Evolutionary conservation across 352 stramenopile genomes (phyloP).

Genomic region (Pythium plurisporium): DNA sequence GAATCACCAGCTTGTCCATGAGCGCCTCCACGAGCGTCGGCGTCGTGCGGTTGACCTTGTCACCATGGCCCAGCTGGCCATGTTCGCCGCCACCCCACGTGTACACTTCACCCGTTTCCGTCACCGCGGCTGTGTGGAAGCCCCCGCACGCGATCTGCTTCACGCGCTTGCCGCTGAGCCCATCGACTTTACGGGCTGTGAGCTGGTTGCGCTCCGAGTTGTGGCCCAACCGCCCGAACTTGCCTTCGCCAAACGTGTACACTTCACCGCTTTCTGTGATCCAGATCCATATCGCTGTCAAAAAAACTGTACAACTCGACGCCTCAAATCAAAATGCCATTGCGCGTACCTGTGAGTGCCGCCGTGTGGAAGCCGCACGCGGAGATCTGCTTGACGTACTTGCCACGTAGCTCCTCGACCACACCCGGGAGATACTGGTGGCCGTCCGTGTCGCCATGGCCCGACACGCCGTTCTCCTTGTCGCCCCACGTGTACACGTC

Average conservation of each 20-base stretch:
- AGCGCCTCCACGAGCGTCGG: constrained; percentile 90
- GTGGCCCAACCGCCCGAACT: constrained; percentile 83
- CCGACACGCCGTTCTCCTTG: constrained; percentile 94
- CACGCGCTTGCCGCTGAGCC: constrained; percentile 61
- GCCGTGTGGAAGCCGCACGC: constrained; percentile 86
- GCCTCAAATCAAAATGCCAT: not conserved
- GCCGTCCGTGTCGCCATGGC: constrained; percentile 92
- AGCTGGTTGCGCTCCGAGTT: constrained; percentile 82
- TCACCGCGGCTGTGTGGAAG: constrained; percentile 85
- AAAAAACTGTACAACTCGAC: not conserved
- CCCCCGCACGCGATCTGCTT: constrained; percentile 88
- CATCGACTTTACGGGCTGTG: constrained; percentile 68
- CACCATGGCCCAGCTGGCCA: constrained; percentile 94
- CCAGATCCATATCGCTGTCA: not conserved
- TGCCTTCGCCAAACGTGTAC: constrained; percentile 93
- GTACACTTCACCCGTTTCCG: constrained; percentile 82
- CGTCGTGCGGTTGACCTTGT: constrained; percentile 95
- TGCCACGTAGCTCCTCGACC: constrained; percentile 86
- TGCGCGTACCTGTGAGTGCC: constrained; percentile 46
- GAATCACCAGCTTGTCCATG: constrained; percentile 84
- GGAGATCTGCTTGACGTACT: constrained; percentile 86
- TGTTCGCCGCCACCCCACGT: constrained; percentile 91
- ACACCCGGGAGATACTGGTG: constrained; percentile 93
- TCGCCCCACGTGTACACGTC: constrained; percentile 95
- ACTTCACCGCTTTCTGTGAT: constrained; percentile 81